phyloP scores from a whole-genome alignment of 306 rosid species.

The Nissolia schottii region DNA sequence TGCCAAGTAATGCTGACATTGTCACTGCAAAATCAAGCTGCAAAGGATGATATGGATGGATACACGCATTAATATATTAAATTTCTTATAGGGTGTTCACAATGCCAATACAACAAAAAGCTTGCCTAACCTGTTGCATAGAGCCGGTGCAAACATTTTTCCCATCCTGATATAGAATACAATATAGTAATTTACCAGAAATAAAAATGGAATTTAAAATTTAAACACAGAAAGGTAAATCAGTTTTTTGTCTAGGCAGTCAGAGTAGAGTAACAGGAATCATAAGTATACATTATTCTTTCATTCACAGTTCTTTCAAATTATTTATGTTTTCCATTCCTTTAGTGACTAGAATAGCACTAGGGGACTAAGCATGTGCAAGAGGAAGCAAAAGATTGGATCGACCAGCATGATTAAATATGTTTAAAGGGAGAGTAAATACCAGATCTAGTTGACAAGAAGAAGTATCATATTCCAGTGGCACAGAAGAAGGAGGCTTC shows the following conservation, averaged over 20 bases:
- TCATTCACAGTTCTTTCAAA: background rate
- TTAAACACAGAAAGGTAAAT: background rate
- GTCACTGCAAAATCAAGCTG: constrained; percentile 99
- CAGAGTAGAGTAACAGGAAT: constrained; percentile 6
- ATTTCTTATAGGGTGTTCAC: background rate
- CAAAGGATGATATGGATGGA: constrained; percentile 35
- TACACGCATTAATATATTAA: constrained; percentile 21
- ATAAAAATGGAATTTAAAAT: background rate
- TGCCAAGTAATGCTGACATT: constrained; percentile 79
- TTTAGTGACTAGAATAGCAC: background rate
- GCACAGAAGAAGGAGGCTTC: constrained; percentile 48
- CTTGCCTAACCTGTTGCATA: constrained; percentile 78
- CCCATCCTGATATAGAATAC: constrained; percentile 49
- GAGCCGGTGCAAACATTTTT: constrained; percentile 61
- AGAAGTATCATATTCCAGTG: constrained; percentile 45
- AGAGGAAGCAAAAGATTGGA: constrained; percentile 17
- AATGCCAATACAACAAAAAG: constrained; percentile 12
- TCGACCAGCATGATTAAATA: constrained; percentile 16
- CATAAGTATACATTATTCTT: background rate
- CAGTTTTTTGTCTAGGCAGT: constrained; percentile 3
- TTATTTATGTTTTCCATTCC: background rate
- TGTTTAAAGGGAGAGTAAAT: constrained; percentile 29
- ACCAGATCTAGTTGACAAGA: constrained; percentile 66
- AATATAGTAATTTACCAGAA: constrained; percentile 8
- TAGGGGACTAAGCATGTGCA: constrained; percentile 6